Percentiles rank a stretch among this genome's conserved stretches.
Conservation (phyloP, 495 filamentous ascomycete genomes). For the Trichoderma reesei region DNA sequence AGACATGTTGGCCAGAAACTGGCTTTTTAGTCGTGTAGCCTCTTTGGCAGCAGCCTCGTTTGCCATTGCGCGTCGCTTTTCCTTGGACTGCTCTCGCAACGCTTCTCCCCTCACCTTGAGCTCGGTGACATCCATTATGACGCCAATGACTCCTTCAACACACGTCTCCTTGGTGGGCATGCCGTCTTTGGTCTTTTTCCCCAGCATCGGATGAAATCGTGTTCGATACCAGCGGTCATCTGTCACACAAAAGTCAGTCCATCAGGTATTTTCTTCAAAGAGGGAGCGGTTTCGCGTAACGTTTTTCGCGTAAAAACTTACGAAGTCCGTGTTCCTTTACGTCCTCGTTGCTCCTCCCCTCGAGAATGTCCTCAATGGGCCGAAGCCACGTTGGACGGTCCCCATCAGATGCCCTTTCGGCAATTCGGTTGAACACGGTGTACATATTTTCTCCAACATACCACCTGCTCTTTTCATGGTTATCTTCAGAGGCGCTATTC, state of each 20-base stretch:
- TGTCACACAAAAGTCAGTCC: constrained; percentile 16
- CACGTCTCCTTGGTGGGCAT: constrained; percentile 28
- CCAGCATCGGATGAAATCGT: constrained; percentile 49
- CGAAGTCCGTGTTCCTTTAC: constrained; percentile 41
- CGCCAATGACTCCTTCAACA: constrained; percentile 57
- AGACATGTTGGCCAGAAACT: constrained; percentile 71
- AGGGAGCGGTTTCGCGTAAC: not conserved
- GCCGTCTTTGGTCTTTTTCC: constrained; percentile 37
- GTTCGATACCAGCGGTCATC: constrained; percentile 54
- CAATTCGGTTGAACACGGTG: constrained; percentile 41
- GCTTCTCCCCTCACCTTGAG: constrained; percentile 47
- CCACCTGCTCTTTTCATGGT: constrained; percentile 16
- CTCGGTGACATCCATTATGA: constrained; percentile 61
- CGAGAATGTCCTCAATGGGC: constrained; percentile 48
- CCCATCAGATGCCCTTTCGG: constrained; percentile 21
- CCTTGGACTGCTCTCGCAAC: constrained; percentile 46
- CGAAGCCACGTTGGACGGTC: constrained; percentile 37
- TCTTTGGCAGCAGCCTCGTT: constrained; percentile 61
- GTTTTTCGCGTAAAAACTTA: constrained; percentile 12
- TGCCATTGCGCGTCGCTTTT: constrained; percentile 51
- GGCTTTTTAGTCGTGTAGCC: constrained; percentile 57
- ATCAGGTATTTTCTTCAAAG: not conserved
- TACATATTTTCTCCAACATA: constrained; percentile 51
- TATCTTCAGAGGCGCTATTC: constrained; percentile 27
- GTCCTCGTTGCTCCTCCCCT: constrained; percentile 39